Evolutionary conservation across 345 rosid species (phyloP), one percentile per base, ranked within the genome.

Genomic region (Boechera stricta): DNA sequence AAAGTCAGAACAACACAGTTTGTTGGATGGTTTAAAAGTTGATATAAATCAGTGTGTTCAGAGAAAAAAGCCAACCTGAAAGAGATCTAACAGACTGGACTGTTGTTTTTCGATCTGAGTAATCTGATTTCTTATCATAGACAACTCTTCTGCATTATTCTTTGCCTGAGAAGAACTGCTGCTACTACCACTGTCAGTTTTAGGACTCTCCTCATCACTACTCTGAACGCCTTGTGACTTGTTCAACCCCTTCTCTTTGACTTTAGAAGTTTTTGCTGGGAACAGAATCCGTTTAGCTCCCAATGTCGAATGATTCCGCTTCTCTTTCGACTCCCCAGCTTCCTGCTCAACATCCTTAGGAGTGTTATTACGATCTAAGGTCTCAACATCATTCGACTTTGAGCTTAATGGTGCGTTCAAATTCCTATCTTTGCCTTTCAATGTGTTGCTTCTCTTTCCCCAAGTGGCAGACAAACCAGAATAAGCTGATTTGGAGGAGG

Each of bases 101-200:
- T 95, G 98, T 80, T 88, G 99, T 78, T 87, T 82, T 71, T 95
- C 98, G 65, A 95, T 95, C 85, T 86, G 94, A 67, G 87, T 80
- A 66, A 95, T 91, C 74, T 95, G 98, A 73, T 82, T 77, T 73
- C 74, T 86, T 71, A 95, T 90, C 81, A 83, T 36, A 47, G 84
- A 82, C 76, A 95, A 67, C 76, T 92, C 90, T 76, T 86, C 91
- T 15, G 70, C 51, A 68, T 76, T 61, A 68, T 68, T 61, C 16
- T 67, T 80, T 55, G 82, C 85, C 70, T 82, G 85, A 32, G 67
- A 24, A 42, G 65, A 71, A 59, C 63, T 76, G 64, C 74, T 75
- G 53, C 78, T 44, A 44, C 13, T 42, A 64, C 68, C 53, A 44
- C 13, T 44, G 26, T 44, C 53, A 44, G 53, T 64, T 74, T 82